Conservation (phyloP, 768 basidiomycete species). For the Fistulinella prunicolor region DNA sequence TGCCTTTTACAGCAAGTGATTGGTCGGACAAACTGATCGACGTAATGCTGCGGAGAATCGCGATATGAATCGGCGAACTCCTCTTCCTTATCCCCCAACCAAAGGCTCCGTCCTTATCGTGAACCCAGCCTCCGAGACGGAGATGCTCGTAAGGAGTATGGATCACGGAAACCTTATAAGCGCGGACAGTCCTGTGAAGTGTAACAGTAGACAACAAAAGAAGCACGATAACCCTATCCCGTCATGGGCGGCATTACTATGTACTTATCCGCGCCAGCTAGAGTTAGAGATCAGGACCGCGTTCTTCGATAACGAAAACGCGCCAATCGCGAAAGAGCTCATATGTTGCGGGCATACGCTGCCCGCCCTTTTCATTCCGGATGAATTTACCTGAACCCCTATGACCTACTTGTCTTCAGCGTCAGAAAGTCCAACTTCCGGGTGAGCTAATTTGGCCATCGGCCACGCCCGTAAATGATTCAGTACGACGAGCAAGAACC, state of each 20-base stretch:
- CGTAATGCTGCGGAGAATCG: constrained; percentile 16
- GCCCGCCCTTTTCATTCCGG: constrained; percentile 13
- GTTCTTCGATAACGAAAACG: constrained; percentile 9
- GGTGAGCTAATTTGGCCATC: constrained; percentile 21
- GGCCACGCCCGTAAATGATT: constrained; percentile 4
- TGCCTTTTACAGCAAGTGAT: background rate
- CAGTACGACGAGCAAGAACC: too few species aligned
- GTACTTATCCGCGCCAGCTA: background rate
- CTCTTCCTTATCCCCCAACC: constrained; percentile 20
- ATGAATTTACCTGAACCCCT: constrained; percentile 7
- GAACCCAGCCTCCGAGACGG: constrained; percentile 2
- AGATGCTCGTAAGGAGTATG: background rate
- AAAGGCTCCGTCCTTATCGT: constrained; percentile 23
- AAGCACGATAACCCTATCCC: constrained; percentile 1
- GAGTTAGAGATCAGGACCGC: constrained; percentile 1
- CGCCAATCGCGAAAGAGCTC: constrained; percentile 28
- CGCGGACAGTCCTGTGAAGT: background rate
- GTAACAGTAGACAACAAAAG: background rate
- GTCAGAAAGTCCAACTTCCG: background rate
- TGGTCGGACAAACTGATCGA: constrained; percentile 5
- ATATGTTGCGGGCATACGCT: constrained; percentile 5
- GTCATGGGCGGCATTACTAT: background rate
- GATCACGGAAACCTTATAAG: background rate
- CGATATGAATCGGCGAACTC: constrained; percentile 4
- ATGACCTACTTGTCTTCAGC: constrained; percentile 14